These are phyloP conservation scores for Scheffersomyces parashehatae DNA, from an alignment of 1,139 yeast species.

Conservation along the genomic window DNA sequence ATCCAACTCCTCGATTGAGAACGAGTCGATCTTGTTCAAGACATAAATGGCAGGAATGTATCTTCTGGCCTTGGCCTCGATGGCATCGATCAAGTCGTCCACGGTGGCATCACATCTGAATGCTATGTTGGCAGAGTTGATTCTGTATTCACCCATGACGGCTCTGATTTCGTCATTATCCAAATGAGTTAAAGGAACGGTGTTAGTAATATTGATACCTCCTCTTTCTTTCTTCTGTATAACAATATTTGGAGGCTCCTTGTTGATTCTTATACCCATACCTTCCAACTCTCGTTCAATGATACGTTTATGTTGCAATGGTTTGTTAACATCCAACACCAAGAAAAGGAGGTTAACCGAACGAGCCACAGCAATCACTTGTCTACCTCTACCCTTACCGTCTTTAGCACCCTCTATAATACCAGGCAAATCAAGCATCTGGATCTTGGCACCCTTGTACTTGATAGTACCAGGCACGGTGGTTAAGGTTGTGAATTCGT, in stretches of 20 bases:
- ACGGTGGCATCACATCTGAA: slow-evolving; percentile 97
- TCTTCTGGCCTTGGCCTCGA: slow-evolving; percentile 85
- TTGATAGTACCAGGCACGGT: slow-evolving; percentile 97
- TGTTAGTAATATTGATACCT: slow-evolving; percentile 89
- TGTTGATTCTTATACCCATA: slow-evolving; percentile 92
- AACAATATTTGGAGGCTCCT: slow-evolving; percentile 87
- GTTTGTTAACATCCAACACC: slow-evolving; percentile 94
- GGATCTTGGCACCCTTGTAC: slow-evolving; percentile 96
- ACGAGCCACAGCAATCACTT: slow-evolving; percentile 97
- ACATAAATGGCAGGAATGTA: slow-evolving; percentile 95
- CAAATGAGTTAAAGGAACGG: slow-evolving; percentile 87
- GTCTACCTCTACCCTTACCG: slow-evolving; percentile 99
- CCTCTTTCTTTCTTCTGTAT: slow-evolving; percentile 94
- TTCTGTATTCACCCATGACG: slow-evolving; percentile 91
- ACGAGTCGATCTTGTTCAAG: slow-evolving; percentile 91
- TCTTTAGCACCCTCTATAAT: slow-evolving; percentile 98
- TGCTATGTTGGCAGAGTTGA: slow-evolving; percentile 95
- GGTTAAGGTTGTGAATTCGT: slow-evolving; percentile 94
- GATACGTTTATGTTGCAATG: slow-evolving; percentile 87
- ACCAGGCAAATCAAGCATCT: slow-evolving; percentile 98
- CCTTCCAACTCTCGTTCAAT: slow-evolving; percentile 96
- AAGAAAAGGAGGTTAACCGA: slow-evolving; percentile 91
- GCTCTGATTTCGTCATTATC: slow-evolving; percentile 94
- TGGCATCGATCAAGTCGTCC: slow-evolving; percentile 91
- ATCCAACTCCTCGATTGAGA: slow-evolving; percentile 90